Conservation (phyloP, 495 filamentous ascomycete genomes). For the Glonium stellatum region DNA sequence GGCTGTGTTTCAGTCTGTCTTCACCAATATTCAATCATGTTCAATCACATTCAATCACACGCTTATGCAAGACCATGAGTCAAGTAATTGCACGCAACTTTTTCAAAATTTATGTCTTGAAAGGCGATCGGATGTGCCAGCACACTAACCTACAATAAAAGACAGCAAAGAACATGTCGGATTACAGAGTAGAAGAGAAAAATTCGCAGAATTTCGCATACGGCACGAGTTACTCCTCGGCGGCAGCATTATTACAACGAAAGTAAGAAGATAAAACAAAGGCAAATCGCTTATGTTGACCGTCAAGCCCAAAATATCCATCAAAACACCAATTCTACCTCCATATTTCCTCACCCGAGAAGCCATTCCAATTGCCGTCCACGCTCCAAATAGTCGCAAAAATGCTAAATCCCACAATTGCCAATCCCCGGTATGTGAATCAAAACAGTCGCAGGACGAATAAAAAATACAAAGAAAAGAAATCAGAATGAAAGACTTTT, state of each 20-base stretch:
- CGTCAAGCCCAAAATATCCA: background rate
- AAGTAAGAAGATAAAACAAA: slow-evolving; percentile 32
- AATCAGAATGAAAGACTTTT: slow-evolving; percentile 26
- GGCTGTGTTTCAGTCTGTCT: too few relatives aligned
- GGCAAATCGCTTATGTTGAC: background rate
- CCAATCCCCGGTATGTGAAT: slow-evolving; percentile 2
- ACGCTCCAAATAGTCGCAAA: slow-evolving; percentile 8
- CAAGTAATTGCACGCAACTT: background rate
- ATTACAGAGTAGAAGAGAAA: slow-evolving; percentile 24
- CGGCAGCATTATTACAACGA: slow-evolving; percentile 49
- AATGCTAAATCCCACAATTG: slow-evolving; percentile 4
- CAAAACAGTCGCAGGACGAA: slow-evolving; percentile 8
- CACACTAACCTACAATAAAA: slow-evolving; percentile 7
- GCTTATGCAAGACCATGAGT: background rate
- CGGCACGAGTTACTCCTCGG: slow-evolving; percentile 35
- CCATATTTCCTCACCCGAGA: background rate
- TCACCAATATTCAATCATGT: too few relatives aligned
- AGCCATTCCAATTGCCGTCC: background rate
- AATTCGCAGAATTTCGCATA: slow-evolving; percentile 32
- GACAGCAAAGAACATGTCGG: slow-evolving; percentile 13
- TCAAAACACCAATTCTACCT: slow-evolving; percentile 1
- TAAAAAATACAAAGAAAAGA: slow-evolving; percentile 27
- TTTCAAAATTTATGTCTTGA: background rate
- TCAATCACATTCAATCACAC: too few relatives aligned
- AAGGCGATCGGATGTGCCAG: slow-evolving; percentile 6